Percentiles rank a stretch among this genome's conserved stretches.
Evolutionary conservation across 441 rosid species (phyloP).

Genomic region (Populus tomentosa): DNA sequence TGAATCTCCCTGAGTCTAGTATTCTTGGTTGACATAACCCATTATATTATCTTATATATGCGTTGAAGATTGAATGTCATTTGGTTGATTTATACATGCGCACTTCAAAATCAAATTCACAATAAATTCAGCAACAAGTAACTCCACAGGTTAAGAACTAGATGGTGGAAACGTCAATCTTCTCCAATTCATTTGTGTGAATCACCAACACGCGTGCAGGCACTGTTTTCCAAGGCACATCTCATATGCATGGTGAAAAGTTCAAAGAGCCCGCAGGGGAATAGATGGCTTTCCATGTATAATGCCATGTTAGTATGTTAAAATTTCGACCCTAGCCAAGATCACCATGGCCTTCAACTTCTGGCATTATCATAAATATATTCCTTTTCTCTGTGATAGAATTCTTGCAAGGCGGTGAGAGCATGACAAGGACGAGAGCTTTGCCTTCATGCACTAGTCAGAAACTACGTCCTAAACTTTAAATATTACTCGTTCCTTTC

Average conservation of each 20-base stretch:
- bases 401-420: neutral
- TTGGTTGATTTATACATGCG: neutral
- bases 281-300: no score
- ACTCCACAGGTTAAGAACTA: no score
- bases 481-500: no score
- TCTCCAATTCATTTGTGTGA: no score
- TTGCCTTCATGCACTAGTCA: neutral
- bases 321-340: neutral
- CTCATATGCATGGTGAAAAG: no score
- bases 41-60: neutral
- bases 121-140: neutral
- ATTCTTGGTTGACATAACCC: neutral
- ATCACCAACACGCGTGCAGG: no score
- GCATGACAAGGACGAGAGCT: neutral
- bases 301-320: no score
- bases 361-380: neutral
- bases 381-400: neutral
- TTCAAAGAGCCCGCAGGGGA: no score
- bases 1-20: neutral
- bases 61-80: neutral
- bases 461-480: neutral
- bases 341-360: neutral
- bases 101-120: neutral
- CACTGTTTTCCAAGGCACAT: no score
- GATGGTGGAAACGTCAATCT: no score